Evolutionary conservation across 495 filamentous ascomycete genomes (phyloP).

Genomic region (Penicillium chermesinum): DNA sequence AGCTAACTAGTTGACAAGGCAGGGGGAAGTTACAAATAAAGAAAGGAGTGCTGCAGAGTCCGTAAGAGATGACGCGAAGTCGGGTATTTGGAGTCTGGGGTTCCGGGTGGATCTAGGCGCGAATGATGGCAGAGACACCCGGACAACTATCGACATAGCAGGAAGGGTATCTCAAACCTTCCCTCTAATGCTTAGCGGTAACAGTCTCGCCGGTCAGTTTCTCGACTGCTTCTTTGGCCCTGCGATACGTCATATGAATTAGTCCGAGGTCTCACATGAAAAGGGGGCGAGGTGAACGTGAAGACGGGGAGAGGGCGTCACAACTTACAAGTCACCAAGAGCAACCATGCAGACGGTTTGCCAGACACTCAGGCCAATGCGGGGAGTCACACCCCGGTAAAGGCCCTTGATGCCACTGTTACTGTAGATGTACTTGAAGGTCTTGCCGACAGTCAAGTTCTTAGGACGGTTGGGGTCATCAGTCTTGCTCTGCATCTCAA

Average conservation of each 20-base stretch:
- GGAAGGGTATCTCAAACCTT: slow-evolving; percentile 50
- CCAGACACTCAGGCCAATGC: slow-evolving; percentile 94
- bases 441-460: slow-evolving; percentile 94
- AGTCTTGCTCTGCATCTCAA: slow-evolving; percentile 99
- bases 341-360: slow-evolving; percentile 99
- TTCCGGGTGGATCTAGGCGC: slow-evolving; percentile 3
- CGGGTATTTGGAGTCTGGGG: background rate
- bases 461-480: slow-evolving; percentile 95
- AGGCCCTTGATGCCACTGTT: slow-evolving; percentile 85
- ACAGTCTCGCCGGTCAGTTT: slow-evolving; percentile 91
- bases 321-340: slow-evolving; percentile 92
- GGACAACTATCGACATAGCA: no score
- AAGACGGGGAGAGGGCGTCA: background rate
- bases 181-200: slow-evolving; percentile 91
- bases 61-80: no score
- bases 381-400: slow-evolving; percentile 91
- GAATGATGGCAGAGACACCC: no score
- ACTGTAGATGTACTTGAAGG: slow-evolving; percentile 88
- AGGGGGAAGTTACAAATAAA: background rate
- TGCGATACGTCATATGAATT: slow-evolving; percentile 45
- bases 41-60: no score
- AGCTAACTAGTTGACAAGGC: background rate
- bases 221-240: slow-evolving; percentile 95
- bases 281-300: background rate
- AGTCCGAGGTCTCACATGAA: slow-evolving; percentile 31